Conservation (phyloP, 176 grass and related monocot genomes). For the barley (Hordeum vulgare) region MorexV3_pseudomolecules_assembly NC_058520.1:581544938-581545437, state of each 20-base stretch:
- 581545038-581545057: conserved; percentile 44
- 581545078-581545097: conserved; percentile 59
- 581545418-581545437: background rate
- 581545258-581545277: background rate
- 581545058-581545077: conserved; percentile 59
- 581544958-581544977: conserved; percentile 74
- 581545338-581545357: background rate
- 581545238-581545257: background rate
- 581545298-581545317: background rate
- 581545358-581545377: background rate
- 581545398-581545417: background rate
- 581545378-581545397: background rate
- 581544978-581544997: conserved; percentile 67
- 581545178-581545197: background rate
- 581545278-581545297: background rate
- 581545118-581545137: conserved; percentile 63
- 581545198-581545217: background rate
- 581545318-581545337: background rate
- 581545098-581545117: conserved; percentile 57
- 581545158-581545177: conserved; percentile 10
- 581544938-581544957: conserved; percentile 47
- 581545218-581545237: background rate
- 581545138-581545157: conserved; percentile 57
- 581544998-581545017: conserved; percentile 65
- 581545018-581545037: conserved; percentile 53